Evolutionary conservation across 1,139 yeast genomes (phyloP).

Genomic region (Keqinozyma sinolaborantium): DNA sequence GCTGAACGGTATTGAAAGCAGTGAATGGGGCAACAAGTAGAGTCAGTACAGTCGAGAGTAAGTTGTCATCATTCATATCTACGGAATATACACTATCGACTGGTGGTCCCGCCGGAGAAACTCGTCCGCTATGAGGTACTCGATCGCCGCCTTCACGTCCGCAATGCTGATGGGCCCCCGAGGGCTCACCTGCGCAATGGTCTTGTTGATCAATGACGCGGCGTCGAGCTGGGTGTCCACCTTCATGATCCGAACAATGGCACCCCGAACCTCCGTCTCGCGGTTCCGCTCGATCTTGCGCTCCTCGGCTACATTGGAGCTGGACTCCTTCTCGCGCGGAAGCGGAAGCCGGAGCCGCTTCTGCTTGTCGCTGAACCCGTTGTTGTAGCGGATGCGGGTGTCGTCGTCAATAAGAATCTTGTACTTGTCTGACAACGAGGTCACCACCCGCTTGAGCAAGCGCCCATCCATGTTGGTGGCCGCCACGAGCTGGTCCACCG

Average conservation of each 20-base stretch:
- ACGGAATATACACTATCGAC: constrained; percentile 30
- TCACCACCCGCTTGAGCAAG: constrained; percentile 23
- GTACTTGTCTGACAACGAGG: constrained; percentile 29
- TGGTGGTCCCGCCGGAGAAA: constrained; percentile 24
- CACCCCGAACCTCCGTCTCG: constrained; percentile 25
- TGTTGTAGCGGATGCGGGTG: constrained; percentile 18
- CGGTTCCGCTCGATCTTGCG: constrained; percentile 18
- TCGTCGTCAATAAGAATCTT: constrained; percentile 18
- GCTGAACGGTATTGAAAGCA: too few species aligned
- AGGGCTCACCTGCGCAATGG: constrained; percentile 17
- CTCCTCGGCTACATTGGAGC: constrained; percentile 3
- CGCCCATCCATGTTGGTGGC: constrained; percentile 23
- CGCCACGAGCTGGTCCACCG: constrained; percentile 15
- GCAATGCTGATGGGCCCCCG: constrained; percentile 25
- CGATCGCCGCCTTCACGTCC: constrained; percentile 31
- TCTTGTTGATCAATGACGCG: constrained; percentile 22
- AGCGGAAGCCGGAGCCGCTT: constrained; percentile 30
- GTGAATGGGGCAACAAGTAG: too few species aligned
- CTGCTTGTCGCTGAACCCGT: constrained; percentile 25
- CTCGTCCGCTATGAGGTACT: constrained; percentile 30
- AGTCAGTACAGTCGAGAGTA: too few species aligned
- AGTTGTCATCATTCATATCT: constrained; percentile 2
- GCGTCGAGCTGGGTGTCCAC: constrained; percentile 15
- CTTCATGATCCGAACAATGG: constrained; percentile 33
- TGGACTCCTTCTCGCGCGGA: constrained; percentile 15